Evolutionary conservation across 2,329 filamentous ascomycete genomes (phyloP), one percentile per base, ranked within the genome.

Genomic region (Calonectria naviculata): DNA sequence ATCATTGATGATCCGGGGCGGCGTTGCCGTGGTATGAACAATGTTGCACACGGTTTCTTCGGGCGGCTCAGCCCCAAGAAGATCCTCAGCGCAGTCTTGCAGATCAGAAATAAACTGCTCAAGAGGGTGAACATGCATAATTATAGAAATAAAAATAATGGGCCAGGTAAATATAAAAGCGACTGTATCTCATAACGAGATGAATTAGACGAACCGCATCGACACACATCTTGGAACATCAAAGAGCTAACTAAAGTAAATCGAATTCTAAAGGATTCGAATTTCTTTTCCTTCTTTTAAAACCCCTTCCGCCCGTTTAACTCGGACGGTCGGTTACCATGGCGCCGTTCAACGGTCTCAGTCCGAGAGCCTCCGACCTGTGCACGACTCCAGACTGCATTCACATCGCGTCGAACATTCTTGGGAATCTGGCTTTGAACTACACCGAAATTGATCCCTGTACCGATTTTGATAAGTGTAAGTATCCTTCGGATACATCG

Each of bases 361-460:
- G 26, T 26, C 7, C 65, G 6, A 44, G 58, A 12, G 54, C 47
- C 5, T 28, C 46, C n/a, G 46, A 36, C 54, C 65, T 75, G 2
- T 75, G 71, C 44, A 73, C 71, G 47, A 80, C 79, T 12, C 76
- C 78, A 1, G 76, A 79, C 17, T 82, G 80, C 24, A 72, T 81
- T 0, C 79, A 80, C 64, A 74, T 80, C 19, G 79, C 80, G n/a
- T 81, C 80, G 0, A 77, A 82, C 17, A 76, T 82, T n/a, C 70
- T 81, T 0, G 75, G 75, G 24, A 79, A 75, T n/a, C 61, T 82
- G 0, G 78, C 80, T 2, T 73, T 76, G 12, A 73, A 91, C 62
- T 92, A 93, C 80, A 85, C 89, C 70, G 81, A 89, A 3, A 84
- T 94, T 44, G 91, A 94, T 78, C 89, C 93, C 1, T 94, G 93